phyloP scores from a whole-genome alignment of 495 filamentous ascomycete species.

The Pyrenula massariospora region DNA sequence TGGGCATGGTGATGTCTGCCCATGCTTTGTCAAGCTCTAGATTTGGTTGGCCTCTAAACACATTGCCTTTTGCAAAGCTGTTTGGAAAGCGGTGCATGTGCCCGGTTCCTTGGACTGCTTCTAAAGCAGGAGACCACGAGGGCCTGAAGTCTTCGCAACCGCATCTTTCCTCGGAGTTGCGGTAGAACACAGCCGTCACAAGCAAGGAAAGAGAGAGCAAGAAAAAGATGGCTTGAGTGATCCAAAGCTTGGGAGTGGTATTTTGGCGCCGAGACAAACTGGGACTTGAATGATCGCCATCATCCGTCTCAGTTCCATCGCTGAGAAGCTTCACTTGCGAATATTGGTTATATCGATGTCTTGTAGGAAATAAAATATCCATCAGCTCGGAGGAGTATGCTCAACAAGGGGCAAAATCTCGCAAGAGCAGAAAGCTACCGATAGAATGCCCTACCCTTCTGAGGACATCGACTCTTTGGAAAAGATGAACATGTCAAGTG shows the following conservation, averaged over 20 bases:
- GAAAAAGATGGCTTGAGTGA: neutral
- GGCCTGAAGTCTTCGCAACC: neutral
- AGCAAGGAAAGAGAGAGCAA: neutral
- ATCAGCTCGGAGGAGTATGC: too few species aligned
- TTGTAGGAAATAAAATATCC: neutral
- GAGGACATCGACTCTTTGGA: neutral
- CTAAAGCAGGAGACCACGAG: neutral
- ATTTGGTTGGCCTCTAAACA: constrained; percentile 36
- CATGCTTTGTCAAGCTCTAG: constrained; percentile 48
- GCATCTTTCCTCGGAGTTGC: neutral
- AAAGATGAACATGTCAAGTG: neutral
- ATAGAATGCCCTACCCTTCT: neutral
- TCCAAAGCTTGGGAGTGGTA: neutral
- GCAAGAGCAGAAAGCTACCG: neutral
- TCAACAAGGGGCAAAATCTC: too few species aligned
- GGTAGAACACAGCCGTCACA: neutral
- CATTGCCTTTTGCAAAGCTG: constrained; percentile 36
- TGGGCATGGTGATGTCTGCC: constrained; percentile 32
- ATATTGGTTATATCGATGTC: neutral
- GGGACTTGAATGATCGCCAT: neutral
- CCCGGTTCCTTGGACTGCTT: neutral
- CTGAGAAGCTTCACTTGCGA: neutral
- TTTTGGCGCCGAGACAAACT: neutral
- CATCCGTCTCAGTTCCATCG: neutral
- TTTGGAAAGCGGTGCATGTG: constrained; percentile 27